Evolutionary conservation across 1,284 basidiomycete genomes (phyloP), one percentile per base, ranked within the genome.

Genomic region (Cryptococcus sp.): DNA sequence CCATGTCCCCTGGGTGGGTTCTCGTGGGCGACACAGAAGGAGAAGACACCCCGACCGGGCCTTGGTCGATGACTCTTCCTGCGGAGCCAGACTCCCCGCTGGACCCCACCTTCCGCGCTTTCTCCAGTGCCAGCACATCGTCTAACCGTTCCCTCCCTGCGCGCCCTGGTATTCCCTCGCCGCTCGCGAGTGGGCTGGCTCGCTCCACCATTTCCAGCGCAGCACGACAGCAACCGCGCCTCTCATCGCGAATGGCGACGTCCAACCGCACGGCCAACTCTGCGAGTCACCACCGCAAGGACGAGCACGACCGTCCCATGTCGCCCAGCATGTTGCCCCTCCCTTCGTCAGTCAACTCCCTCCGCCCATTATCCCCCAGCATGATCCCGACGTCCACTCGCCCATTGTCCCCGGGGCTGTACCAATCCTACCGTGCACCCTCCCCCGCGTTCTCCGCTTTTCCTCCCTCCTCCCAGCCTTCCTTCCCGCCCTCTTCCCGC

Each of bases 91-190:
- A 39, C 2, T 70, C 65, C 2, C 70, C 68, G 0, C 62, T 64
- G 8, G 64, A 60, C 7, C 20, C 47, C 21, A 60, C 52, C 20
- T 61, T 57, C 46, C 50, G 69, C 16, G 64, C 65, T 0, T 59
- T 61, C 6, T 68, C 67, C 60, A 12, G 63, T 47, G 39, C 65
- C 16, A 64, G 59, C 18, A 63, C 57, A 23, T 48, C 65, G 7
- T 59, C 66, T 3, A 61, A 61, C n/a, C 56, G 65, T 16, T 59
- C 63, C 16, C 59, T 78, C 3, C 73, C 76, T 0, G 55, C 61
- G 1, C 61, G 75, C 15, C 71, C 75, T 0, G 68, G 66, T 1
- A 77, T 77, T 33, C 75, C 76, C 8, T 74, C 70, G 3, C 74
- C 76, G 0, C 62, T 77, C 15, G 64, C 67, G 4, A 56, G 51